These are phyloP conservation scores for Suhomyces sp. DNA, from an alignment of 805 yeast genomes.

Conservation along the genomic window DNA sequence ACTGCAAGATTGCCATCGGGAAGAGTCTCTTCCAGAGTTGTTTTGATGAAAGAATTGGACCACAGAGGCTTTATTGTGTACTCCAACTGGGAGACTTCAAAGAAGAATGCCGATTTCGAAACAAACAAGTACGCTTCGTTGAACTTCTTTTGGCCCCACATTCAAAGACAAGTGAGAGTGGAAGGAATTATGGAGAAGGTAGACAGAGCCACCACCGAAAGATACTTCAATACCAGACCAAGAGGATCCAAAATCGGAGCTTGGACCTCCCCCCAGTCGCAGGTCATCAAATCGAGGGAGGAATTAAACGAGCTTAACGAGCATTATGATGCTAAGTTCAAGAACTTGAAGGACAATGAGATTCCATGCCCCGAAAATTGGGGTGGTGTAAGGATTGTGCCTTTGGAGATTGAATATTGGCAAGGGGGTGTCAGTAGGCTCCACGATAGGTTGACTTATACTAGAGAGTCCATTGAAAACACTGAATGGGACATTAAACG, in stretches of 20 bases:
- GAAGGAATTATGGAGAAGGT: constrained; percentile 83
- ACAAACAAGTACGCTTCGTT: constrained; percentile 79
- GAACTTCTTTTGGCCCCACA: constrained; percentile 87
- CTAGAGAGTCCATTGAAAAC: constrained; percentile 48
- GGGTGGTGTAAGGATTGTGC: constrained; percentile 92
- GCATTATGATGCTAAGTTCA: constrained; percentile 54
- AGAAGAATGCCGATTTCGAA: constrained; percentile 69
- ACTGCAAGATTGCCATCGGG: constrained; percentile 90
- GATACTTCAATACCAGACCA: constrained; percentile 85
- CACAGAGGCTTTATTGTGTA: constrained; percentile 79
- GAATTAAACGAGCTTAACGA: constrained; percentile 58
- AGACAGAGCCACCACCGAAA: constrained; percentile 66
- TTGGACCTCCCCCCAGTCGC: constrained; percentile 91
- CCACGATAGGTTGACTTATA: constrained; percentile 82
- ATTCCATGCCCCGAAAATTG: constrained; percentile 91
- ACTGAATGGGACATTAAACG: constrained; percentile 64
- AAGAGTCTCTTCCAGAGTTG: constrained; percentile 80
- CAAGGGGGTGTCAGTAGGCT: constrained; percentile 89
- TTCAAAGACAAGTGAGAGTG: constrained; percentile 90
- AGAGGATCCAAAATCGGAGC: constrained; percentile 94
- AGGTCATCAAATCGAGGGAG: constrained; percentile 53
- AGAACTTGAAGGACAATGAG: constrained; percentile 52
- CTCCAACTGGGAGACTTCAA: constrained; percentile 89
- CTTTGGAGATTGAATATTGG: constrained; percentile 94
- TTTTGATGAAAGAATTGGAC: constrained; percentile 88